Conservation (phyloP, 352 stramenopile genomes). For the Pythium scleroteichum region DNA sequence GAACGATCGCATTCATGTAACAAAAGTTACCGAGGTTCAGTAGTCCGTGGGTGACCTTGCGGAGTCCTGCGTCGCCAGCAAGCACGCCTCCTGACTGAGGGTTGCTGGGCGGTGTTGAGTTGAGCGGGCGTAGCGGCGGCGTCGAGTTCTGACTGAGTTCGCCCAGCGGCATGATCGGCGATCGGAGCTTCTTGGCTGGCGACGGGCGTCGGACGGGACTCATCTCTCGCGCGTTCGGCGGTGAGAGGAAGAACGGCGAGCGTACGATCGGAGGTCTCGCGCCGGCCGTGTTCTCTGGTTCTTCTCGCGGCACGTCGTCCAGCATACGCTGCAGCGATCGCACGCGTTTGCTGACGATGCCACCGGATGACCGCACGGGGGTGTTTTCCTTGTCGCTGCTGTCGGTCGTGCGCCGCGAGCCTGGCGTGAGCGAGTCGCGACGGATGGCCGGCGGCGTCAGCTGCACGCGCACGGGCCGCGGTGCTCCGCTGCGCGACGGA, state of each 20-base stretch:
- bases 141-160: conserved; percentile 25
- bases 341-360: conserved; percentile 68
- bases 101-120: neutral
- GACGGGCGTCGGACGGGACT: conserved; percentile 22
- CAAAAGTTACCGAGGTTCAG: conserved; percentile 94
- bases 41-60: conserved; percentile 82
- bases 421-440: conserved; percentile 19
- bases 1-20: conserved; percentile 95
- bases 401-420: conserved; percentile 2
- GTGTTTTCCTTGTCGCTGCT: conserved; percentile 27
- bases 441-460: conserved; percentile 24
- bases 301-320: conserved; percentile 52
- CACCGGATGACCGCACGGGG: conserved; percentile 32
- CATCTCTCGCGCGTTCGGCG: conserved; percentile 25
- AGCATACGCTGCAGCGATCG: conserved; percentile 77
- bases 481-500: conserved; percentile 31
- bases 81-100: neutral
- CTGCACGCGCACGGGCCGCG: conserved; percentile 11
- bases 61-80: conserved; percentile 3
- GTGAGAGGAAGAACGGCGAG: conserved; percentile 30
- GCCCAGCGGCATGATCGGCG: conserved; percentile 12
- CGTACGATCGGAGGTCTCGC: conserved; percentile 21
- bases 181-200: conserved; percentile 22
- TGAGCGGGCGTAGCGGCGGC: neutral
- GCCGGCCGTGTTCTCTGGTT: conserved; percentile 27